These are phyloP conservation scores for Eimeria acervulina DNA, from an alignment of 169 alveolate genomes.

Conservation along the genomic window DNA sequence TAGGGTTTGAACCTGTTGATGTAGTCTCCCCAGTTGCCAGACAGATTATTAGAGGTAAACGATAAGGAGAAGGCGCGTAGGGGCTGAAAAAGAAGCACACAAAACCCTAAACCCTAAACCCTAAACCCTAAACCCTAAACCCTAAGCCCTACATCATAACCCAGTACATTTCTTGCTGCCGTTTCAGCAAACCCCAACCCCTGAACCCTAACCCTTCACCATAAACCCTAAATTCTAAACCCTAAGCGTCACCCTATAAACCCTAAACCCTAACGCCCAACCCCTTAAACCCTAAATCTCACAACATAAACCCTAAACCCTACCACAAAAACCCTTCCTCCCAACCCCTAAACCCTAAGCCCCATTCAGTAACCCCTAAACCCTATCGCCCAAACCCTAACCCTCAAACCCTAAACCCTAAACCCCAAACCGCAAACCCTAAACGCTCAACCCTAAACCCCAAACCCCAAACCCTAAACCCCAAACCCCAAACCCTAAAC, in stretches of 20 bases:
- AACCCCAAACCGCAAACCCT: neutral
- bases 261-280: no score
- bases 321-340: no score
- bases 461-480: no score
- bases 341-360: no score
- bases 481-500: no score
- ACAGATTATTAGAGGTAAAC: conserved; percentile 93
- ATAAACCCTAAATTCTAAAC: neutral
- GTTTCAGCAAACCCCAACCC: neutral
- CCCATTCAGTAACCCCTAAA: neutral
- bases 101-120: no score
- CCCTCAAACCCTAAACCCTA: neutral
- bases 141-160: no score
- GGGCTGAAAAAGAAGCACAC: conserved; percentile 83
- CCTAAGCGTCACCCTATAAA: neutral
- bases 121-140: no score
- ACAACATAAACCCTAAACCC: neutral
- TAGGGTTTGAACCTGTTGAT: conserved; percentile 84
- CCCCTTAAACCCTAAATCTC: neutral
- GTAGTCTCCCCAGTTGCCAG: conserved; percentile 95
- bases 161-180: no score
- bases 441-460: no score
- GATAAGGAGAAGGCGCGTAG: conserved; percentile 92
- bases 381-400: no score
- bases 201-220: no score